Conservation (phyloP, 2,329 filamentous ascomycete genomes). For the Sclerotinia borealis region DNA sequence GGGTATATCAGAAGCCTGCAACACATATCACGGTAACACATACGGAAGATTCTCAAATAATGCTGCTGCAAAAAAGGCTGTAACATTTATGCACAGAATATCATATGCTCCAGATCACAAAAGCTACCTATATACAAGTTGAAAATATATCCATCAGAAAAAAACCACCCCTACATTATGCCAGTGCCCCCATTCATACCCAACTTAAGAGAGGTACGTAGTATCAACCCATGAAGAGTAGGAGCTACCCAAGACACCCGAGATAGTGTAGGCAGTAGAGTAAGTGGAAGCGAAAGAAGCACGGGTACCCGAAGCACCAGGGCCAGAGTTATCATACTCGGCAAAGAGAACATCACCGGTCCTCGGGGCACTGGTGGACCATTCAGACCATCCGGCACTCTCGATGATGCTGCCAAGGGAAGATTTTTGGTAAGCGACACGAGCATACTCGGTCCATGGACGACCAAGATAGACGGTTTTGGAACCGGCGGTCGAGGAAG, state of each 20-base stretch:
- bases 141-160: too few relatives aligned
- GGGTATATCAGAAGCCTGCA: too few relatives aligned
- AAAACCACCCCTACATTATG: too few relatives aligned
- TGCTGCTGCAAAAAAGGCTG: too few relatives aligned
- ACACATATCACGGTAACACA: too few relatives aligned
- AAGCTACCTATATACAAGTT: too few relatives aligned
- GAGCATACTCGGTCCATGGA: conserved; percentile 45
- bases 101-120: too few relatives aligned
- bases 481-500: conserved; percentile 33
- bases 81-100: too few relatives aligned
- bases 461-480: conserved; percentile 46
- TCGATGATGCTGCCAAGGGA: conserved; percentile 45
- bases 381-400: conserved; percentile 44
- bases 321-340: conserved; percentile 49
- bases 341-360: conserved; percentile 44
- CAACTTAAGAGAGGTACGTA: conserved; percentile 33
- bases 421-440: conserved; percentile 47
- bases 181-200: too few relatives aligned
- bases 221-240: conserved; percentile 41
- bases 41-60: too few relatives aligned
- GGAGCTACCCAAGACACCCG: conserved; percentile 39
- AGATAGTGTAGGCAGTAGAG: conserved; percentile 37
- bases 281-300: conserved; percentile 42
- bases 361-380: conserved; percentile 38
- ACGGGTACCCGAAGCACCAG: conserved; percentile 43